phyloP scores from a whole-genome alignment of 2,329 filamentous ascomycete species.

The Penicillium occitanis region DNA sequence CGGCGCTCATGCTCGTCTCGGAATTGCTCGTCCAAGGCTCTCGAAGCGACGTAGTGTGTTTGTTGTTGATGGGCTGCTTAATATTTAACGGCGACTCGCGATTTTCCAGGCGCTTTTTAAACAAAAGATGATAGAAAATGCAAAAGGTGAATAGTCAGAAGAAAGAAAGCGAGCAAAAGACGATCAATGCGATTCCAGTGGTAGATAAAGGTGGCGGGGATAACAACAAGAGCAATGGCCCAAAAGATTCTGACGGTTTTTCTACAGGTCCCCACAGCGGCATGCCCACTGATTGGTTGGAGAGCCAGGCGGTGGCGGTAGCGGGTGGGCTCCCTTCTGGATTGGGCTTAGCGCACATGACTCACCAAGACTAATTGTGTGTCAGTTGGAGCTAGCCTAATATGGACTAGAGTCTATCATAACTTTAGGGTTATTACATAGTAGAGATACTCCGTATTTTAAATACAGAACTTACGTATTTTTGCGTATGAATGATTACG shows the following conservation, averaged over 20 bases:
- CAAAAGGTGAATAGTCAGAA: background rate
- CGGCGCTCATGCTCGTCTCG: constrained; percentile 12
- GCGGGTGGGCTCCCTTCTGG: background rate
- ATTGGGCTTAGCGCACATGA: constrained; percentile 19
- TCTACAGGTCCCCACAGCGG: background rate
- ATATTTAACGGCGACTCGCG: background rate
- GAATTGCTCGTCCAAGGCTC: background rate
- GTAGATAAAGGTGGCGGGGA: constrained; percentile 13
- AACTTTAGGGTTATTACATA: too few species aligned
- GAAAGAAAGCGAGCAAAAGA: background rate
- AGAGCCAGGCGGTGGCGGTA: constrained; percentile 8
- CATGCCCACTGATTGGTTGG: background rate
- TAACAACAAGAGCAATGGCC: background rate
- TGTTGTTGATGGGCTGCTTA: background rate
- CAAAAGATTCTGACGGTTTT: constrained; percentile 14
- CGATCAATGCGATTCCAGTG: background rate
- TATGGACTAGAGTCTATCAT: background rate
- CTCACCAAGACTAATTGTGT: constrained; percentile 16
- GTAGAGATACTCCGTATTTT: too few species aligned
- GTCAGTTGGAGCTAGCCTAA: background rate
- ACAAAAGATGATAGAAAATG: background rate
- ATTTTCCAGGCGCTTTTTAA: too few species aligned
- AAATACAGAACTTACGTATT: too few species aligned
- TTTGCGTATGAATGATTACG: too few species aligned
- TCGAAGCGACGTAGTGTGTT: background rate